Conservation (phyloP, 208 protist genomes). For the Tetramitus jugosus region DNA sequence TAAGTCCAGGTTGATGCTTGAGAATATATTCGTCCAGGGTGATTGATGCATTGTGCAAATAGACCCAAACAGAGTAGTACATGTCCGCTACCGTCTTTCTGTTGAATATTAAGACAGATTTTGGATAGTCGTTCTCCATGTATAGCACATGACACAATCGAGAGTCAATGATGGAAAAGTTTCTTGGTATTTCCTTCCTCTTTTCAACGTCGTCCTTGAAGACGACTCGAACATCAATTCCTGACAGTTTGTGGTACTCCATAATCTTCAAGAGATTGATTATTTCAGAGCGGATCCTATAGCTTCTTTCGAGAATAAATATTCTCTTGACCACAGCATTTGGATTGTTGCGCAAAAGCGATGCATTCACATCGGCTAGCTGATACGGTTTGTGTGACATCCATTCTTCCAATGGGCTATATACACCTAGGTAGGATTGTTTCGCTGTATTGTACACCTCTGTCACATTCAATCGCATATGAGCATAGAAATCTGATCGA, state of each 20-base stretch:
- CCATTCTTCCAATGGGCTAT: background rate
- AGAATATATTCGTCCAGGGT: background rate
- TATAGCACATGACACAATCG: background rate
- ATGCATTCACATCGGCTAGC: background rate
- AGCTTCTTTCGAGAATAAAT: background rate
- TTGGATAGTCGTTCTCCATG: slow-evolving; percentile 1
- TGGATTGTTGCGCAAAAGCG: background rate
- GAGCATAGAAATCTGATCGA: background rate
- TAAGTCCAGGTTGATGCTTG: background rate
- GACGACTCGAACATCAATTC: background rate
- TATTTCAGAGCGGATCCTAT: background rate
- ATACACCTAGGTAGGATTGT: background rate
- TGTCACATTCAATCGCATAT: background rate
- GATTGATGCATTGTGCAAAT: background rate
- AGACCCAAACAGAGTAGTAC: slow-evolving; percentile 8
- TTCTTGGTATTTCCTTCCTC: slow-evolving; percentile 5
- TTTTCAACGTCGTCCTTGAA: background rate
- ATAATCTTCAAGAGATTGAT: background rate
- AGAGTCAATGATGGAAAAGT: slow-evolving; percentile 11
- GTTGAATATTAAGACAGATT: slow-evolving; percentile 10
- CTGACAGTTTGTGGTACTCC: background rate
- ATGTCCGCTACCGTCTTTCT: slow-evolving; percentile 13
- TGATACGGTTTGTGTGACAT: background rate
- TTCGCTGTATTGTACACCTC: background rate
- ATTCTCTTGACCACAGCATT: slow-evolving; percentile 9